phyloP scores from a whole-genome alignment of 441 rosid genomes.

The Erysimum cheiri region DNA sequence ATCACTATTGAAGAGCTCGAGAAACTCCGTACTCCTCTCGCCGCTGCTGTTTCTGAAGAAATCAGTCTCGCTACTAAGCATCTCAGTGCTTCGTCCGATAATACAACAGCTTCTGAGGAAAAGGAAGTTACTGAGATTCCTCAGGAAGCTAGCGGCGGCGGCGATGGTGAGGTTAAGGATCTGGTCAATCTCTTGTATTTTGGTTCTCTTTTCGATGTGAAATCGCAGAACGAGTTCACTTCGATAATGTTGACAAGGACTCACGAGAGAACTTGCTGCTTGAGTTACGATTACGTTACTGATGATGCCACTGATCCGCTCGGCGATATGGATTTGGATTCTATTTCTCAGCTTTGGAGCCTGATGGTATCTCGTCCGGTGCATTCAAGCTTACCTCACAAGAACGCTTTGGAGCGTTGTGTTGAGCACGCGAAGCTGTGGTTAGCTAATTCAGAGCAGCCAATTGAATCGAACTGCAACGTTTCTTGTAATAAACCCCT shows the following conservation, averaged over 20 bases:
- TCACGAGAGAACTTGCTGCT: slow-evolving; percentile 88
- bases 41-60: slow-evolving; percentile 74
- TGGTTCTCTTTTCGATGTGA: slow-evolving; percentile 80
- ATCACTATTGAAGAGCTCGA: slow-evolving; percentile 89
- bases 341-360: slow-evolving; percentile 64
- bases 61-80: slow-evolving; percentile 52
- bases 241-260: slow-evolving; percentile 80
- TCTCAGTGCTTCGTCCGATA: slow-evolving; percentile 31
- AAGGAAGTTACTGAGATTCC: slow-evolving; percentile 22
- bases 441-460: slow-evolving; percentile 67
- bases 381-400: slow-evolving; percentile 74
- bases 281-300: slow-evolving; percentile 87
- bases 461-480: slow-evolving; percentile 55
- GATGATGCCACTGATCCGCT: slow-evolving; percentile 87
- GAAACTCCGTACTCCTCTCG: slow-evolving; percentile 76
- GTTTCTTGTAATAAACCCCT: slow-evolving; percentile 58
- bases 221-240: slow-evolving; percentile 78
- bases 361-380: slow-evolving; percentile 72
- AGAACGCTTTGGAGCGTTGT: slow-evolving; percentile 75
- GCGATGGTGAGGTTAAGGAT: slow-evolving; percentile 49
- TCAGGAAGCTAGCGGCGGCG: slow-evolving; percentile 17
- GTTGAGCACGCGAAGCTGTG: slow-evolving; percentile 71
- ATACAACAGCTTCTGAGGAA: slow-evolving; percentile 18
- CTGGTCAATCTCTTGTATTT: slow-evolving; percentile 80
- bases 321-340: slow-evolving; percentile 77